A percentile compares a stretch with the other conserved stretches of the same genome.
phyloP scores from a whole-genome alignment of 1,284 basidiomycete species.

The Peniophora sp. region DNA sequence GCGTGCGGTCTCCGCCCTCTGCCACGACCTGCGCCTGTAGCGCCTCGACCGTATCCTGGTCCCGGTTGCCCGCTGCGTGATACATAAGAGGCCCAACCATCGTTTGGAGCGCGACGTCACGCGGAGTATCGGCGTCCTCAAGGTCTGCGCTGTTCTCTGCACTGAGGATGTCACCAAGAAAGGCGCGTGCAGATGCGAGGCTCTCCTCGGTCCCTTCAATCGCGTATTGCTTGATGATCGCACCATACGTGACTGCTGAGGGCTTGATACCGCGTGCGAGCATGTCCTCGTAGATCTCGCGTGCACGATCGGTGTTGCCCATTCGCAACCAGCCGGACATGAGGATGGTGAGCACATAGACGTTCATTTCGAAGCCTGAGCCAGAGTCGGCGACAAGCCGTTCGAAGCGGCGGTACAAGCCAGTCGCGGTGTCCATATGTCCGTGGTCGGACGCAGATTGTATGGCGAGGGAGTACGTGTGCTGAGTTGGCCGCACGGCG shows the following conservation, averaged over 20 bases:
- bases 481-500: slow-evolving; percentile 49
- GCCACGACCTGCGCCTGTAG: slow-evolving; percentile 51
- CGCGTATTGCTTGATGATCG: slow-evolving; percentile 61
- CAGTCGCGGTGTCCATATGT: slow-evolving; percentile 57
- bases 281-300: slow-evolving; percentile 74
- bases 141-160: slow-evolving; percentile 32
- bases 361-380: slow-evolving; percentile 37
- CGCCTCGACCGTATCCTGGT: slow-evolving; percentile 49
- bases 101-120: slow-evolving; percentile 31
- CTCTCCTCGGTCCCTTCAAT: slow-evolving; percentile 39
- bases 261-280: slow-evolving; percentile 58
- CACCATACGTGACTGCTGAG: slow-evolving; percentile 62
- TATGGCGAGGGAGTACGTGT: slow-evolving; percentile 74
- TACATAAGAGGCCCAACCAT: slow-evolving; percentile 63
- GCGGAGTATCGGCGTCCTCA: slow-evolving; percentile 23
- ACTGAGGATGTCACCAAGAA: slow-evolving; percentile 44
- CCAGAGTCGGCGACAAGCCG: slow-evolving; percentile 25
- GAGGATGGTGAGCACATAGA: slow-evolving; percentile 76
- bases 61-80: slow-evolving; percentile 40
- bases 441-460: slow-evolving; percentile 80
- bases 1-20: slow-evolving; percentile 44
- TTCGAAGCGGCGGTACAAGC: slow-evolving; percentile 68
- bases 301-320: slow-evolving; percentile 52
- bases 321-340: slow-evolving; percentile 71
- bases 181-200: slow-evolving; percentile 51